Evolutionary conservation across 305 asterid genomes (phyloP), one percentile per base, ranked within the genome.

Genomic region (Rubia balearica): DNA sequence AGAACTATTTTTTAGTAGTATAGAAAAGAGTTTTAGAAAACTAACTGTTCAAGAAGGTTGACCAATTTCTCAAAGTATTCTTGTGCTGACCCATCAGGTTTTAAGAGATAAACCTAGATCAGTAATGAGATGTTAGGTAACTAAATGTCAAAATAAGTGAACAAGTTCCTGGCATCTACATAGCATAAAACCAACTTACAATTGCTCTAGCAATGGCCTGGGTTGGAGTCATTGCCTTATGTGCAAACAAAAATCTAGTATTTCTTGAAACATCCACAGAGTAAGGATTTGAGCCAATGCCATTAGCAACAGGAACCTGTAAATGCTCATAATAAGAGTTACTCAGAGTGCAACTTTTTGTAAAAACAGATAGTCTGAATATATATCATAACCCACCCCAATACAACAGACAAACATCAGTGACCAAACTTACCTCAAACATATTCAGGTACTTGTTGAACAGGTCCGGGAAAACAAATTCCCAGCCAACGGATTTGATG

Each of bases 241-340:
- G 86, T 74, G 97, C 85, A 84, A 95, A 95, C 82, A 95, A 83
- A 83, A 88, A 95, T 81, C 88, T 86, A 19, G 96, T 95, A 89
- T 89, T 85, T 82, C 94, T 83, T 13, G 99, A 97, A 80, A 90
- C 98, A 78, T 87, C 97, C 76, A 88, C 79, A 73, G 96, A 74
- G 79, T 85, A 95, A 38, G 98, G 99, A 77, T 88, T 88, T 56
- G 94, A 87, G 56, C 94, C 97, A 78, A 91, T 63, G 79, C 96
- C 99, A 81, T 82, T 91, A 80, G 98, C 99, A 81, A 95, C 98
- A 57, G 99, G 99, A 80, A 95, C 99, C 99, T 95, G 89, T 65
- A 81, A 67, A 79, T 69, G 74, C 57, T 71, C 41, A 75, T 33
- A 16, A 68, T 24, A 60, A 61, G 46, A 63, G 14, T 40, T 16